Base-by-base conservation (phyloP, 805 yeast genomes). In the Saccharomycopsis sp. region DNA sequence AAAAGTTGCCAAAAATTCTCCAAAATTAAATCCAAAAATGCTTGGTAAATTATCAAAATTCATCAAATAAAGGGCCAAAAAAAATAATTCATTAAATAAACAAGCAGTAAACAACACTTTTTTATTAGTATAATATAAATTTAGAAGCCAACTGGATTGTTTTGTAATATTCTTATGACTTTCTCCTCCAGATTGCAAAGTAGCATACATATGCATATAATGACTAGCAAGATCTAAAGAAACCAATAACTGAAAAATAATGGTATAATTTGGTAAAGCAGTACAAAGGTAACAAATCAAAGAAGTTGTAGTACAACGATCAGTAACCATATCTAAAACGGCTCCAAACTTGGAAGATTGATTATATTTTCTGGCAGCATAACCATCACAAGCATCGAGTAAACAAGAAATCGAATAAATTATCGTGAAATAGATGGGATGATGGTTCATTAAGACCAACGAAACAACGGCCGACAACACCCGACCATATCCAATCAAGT, bases 141-240 rank as follows among this genome's bases (percentile, higher is more conserved):
- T 75, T 56, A 92, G 69, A 42, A 92, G 67, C 67, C 76, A 70
- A 47, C 82, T 78, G 25, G 77, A 70, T 50, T 78, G 76, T 52
- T 76, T 70, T 41, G 75, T 80, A 41, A 94, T 81, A 47, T 74
- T 72, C 66, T 92, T 92, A 63, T 92, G 99, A 32, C 88, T 76
- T 8, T 72, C 58, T 3, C 82, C 76, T 15, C 97, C 97, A 29
- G 76, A 66, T 39, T 78, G 70, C 52, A 88, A 66, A 63, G 86
- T 82, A 31, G 97, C 95, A 60, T 88, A 88, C 98, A 92, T 92
- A 64, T 92, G 98, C 83, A 92, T 84, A 64, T 92, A 92, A 59
- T 92, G 99, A 39, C 94, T 82, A 2, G 96, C 87, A 52, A 92
- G 70, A 55, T 83, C 94, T 52, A 92, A 66, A 9, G 94, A 81